phyloP scores from a whole-genome alignment of 768 basidiomycete species.

The Kwoniella sp. region DNA sequence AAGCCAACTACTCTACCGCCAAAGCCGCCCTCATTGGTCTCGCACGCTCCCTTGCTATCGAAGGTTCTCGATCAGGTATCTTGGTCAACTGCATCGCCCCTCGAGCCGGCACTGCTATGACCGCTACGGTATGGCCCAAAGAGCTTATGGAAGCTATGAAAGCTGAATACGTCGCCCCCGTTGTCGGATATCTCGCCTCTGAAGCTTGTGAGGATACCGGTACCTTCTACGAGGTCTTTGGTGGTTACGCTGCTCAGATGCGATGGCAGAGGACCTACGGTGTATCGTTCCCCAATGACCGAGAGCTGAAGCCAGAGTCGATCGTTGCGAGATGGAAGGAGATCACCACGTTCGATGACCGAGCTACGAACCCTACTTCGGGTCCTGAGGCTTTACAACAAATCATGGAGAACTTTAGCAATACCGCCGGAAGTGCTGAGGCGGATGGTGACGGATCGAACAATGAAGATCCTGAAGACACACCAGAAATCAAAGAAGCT shows the following conservation, averaged over 20 bases:
- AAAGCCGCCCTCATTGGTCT: conserved; percentile 89
- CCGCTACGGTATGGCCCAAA: conserved; percentile 68
- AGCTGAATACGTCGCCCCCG: conserved; percentile 87
- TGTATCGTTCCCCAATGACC: conserved; percentile 71
- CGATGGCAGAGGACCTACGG: conserved; percentile 88
- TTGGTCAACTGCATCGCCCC: conserved; percentile 84
- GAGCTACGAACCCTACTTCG: conserved; percentile 76
- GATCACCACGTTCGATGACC: conserved; percentile 83
- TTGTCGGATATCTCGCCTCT: conserved; percentile 87
- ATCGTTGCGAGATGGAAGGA: conserved; percentile 75
- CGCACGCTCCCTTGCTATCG: conserved; percentile 84
- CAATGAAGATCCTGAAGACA: conserved; percentile 73
- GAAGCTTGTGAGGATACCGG: conserved; percentile 75
- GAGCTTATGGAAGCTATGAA: conserved; percentile 84
- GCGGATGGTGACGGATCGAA: conserved; percentile 10
- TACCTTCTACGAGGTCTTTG: conserved; percentile 78
- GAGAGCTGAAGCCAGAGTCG: conserved; percentile 75
- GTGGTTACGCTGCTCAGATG: conserved; percentile 88
- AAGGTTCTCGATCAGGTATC: conserved; percentile 89
- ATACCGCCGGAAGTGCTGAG: conserved; percentile 51
- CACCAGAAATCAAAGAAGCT: conserved; percentile 75
- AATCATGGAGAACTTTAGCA: conserved; percentile 66
- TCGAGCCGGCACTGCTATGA: conserved; percentile 89
- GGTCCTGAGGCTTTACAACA: conserved; percentile 76
- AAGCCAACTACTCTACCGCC: conserved; percentile 91